phyloP scores from a whole-genome alignment of 2,329 filamentous ascomycete genomes.

The Akanthomyces dipterigenus region DNA sequence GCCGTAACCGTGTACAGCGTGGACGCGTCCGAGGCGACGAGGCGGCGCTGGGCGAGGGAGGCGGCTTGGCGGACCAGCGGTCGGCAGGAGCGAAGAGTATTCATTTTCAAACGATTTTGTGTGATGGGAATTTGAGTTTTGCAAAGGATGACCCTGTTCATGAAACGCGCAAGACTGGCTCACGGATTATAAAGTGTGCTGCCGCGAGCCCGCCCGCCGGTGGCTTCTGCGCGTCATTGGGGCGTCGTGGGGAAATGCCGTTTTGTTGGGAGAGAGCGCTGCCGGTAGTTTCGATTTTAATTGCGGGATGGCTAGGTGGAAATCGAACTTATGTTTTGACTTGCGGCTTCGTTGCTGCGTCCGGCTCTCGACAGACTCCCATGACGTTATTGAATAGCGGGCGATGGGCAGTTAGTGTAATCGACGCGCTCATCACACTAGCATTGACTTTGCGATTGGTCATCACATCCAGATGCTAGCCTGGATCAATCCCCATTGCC shows the following conservation, averaged over 20 bases:
- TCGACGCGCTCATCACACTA: background rate
- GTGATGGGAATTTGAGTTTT: background rate
- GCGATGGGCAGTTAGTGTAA: background rate
- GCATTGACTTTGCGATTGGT: background rate
- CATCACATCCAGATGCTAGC: background rate
- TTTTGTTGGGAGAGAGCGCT: background rate
- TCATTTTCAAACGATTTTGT: background rate
- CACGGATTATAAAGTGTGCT: background rate
- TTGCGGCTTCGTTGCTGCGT: background rate
- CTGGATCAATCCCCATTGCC: background rate
- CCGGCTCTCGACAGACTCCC: background rate
- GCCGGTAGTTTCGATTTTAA: background rate
- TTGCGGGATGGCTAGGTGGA: background rate
- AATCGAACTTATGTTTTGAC: background rate
- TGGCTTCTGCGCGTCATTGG: background rate
- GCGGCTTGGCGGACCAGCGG: background rate
- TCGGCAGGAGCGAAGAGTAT: background rate
- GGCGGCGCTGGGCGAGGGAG: background rate
- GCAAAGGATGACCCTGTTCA: background rate
- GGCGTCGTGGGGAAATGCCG: background rate
- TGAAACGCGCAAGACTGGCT: background rate
- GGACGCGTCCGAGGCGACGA: background rate
- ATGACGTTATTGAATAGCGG: background rate
- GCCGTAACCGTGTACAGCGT: constrained; percentile 5
- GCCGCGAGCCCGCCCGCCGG: background rate